These are phyloP conservation scores for Trifolium subterraneum DNA, from an alignment of 306 rosid genomes.

Conservation along the genomic window DNA sequence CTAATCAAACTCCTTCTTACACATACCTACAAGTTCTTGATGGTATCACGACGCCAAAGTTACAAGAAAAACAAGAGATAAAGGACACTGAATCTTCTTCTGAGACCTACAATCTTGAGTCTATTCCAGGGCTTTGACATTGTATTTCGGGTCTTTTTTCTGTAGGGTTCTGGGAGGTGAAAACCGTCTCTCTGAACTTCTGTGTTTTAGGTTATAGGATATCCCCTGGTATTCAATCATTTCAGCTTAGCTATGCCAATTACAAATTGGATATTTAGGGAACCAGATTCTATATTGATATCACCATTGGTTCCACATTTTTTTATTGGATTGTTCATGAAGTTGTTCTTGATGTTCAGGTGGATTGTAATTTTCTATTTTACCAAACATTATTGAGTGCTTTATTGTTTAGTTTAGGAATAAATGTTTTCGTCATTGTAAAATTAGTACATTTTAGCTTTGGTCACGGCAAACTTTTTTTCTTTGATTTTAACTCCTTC, in stretches of 20 bases:
- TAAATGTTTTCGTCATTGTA: too few species aligned
- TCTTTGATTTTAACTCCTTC: too few species aligned
- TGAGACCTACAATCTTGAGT: conserved; percentile 82
- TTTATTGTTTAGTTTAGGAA: neutral
- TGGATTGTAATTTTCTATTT: neutral
- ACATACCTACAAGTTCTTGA: conserved; percentile 69
- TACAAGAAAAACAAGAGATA: conserved; percentile 53
- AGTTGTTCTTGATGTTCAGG: conserved; percentile 14
- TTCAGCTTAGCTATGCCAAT: conserved; percentile 12
- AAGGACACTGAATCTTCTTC: conserved; percentile 58
- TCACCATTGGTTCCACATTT: conserved; percentile 33
- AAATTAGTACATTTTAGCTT: too few species aligned
- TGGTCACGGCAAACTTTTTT: too few species aligned
- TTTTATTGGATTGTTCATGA: conserved; percentile 38
- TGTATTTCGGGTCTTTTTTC: neutral
- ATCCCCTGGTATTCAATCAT: neutral
- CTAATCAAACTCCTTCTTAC: conserved; percentile 58
- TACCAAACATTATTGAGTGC: conserved; percentile 5
- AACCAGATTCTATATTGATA: neutral
- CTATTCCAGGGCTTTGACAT: conserved; percentile 86
- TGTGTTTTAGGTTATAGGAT: conserved; percentile 30
- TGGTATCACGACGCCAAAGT: conserved; percentile 56
- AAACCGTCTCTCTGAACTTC: neutral
- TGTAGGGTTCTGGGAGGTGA: neutral
- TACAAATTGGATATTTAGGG: conserved; percentile 3